Percentiles rank a stretch among this genome's conserved stretches.
phyloP scores from a whole-genome alignment of 345 rosid genomes.

The Citrus cavaleriei region DNA sequence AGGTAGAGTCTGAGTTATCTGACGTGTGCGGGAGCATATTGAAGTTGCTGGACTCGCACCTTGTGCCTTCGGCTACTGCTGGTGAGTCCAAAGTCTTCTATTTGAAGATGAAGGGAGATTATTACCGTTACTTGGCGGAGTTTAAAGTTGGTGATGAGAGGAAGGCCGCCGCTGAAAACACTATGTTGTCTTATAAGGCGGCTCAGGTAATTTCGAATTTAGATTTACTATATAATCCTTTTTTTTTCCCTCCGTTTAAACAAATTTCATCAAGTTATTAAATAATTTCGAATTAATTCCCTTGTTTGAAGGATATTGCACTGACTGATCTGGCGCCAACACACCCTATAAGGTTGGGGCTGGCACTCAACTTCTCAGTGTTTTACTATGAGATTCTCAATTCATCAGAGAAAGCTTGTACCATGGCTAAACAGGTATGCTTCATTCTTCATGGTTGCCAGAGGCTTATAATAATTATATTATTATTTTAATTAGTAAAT shows the following conservation, averaged over 20 bases:
- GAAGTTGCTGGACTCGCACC: constrained; percentile 25
- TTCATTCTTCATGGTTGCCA: background rate
- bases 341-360: constrained; percentile 35
- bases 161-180: constrained; percentile 35
- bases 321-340: constrained; percentile 29
- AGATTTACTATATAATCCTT: background rate
- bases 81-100: constrained; percentile 38
- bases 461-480: background rate
- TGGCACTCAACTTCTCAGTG: constrained; percentile 43
- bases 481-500: background rate
- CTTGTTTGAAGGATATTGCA: constrained; percentile 27
- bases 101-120: constrained; percentile 38
- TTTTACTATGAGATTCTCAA: constrained; percentile 43
- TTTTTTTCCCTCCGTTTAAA: fast-evolving
- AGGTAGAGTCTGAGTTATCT: constrained; percentile 30
- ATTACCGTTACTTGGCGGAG: constrained; percentile 37
- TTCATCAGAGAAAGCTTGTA: constrained; percentile 36
- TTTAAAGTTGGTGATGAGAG: constrained; percentile 34
- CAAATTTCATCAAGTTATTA: background rate
- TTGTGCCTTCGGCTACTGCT: constrained; percentile 28
- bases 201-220: constrained; percentile 29
- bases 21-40: constrained; percentile 27
- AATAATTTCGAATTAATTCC: background rate
- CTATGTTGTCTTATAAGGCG: constrained; percentile 31
- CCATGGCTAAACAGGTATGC: constrained; percentile 29